These are phyloP conservation scores for Puccinia hordei DNA, from an alignment of 1,284 basidiomycete species.

Conservation along the genomic window DNA sequence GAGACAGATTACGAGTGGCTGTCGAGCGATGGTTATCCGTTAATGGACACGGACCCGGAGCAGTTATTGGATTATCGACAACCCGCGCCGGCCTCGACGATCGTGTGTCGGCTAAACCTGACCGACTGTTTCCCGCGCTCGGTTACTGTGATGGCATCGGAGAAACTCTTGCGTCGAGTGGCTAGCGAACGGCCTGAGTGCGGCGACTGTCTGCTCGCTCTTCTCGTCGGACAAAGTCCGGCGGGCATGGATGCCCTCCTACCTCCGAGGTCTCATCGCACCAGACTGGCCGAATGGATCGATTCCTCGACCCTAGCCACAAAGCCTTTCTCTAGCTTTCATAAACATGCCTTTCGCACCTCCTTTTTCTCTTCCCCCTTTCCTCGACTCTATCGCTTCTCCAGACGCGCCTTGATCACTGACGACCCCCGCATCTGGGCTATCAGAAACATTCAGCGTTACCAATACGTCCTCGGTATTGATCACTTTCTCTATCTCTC, in stretches of 20 bases:
- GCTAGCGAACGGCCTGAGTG: conserved; percentile 9
- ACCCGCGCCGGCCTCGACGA: neutral
- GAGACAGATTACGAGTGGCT: conserved; percentile 34
- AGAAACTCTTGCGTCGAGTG: conserved; percentile 3
- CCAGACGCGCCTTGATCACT: neutral
- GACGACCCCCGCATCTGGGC: conserved; percentile 21
- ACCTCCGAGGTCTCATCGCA: neutral
- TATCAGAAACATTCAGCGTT: conserved; percentile 29
- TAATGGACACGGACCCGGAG: neutral
- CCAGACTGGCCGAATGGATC: neutral
- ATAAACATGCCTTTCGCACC: neutral
- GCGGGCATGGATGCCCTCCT: conserved; percentile 1
- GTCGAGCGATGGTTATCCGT: conserved; percentile 40
- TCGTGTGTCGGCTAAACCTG: conserved; percentile 18
- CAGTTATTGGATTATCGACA: conserved; percentile 18
- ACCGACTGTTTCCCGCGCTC: conserved; percentile 1
- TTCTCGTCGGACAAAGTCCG: neutral
- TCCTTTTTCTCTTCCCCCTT: neutral
- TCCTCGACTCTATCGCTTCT: neutral
- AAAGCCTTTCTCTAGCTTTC: neutral
- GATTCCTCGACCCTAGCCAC: neutral
- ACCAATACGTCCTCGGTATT: conserved; percentile 45
- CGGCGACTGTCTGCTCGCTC: conserved; percentile 39
- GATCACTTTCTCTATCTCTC: neutral
- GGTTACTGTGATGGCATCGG: neutral